A percentile compares a stretch with the other conserved stretches of the same genome.
Conservation (phyloP, 306 rosid species). For the Argentina anserina region DNA sequence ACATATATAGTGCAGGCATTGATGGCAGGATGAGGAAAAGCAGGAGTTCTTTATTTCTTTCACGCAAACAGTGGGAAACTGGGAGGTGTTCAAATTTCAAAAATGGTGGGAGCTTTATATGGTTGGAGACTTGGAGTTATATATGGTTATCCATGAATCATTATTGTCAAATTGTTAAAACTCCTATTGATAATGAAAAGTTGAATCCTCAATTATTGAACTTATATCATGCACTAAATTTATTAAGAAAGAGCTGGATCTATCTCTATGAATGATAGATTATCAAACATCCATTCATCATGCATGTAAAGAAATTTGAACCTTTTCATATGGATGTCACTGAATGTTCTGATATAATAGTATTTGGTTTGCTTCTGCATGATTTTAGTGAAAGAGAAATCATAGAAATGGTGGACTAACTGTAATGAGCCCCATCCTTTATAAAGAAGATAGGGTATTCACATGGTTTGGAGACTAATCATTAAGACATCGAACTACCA, state of each 20-base stretch:
- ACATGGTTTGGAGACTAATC: constrained; percentile 38
- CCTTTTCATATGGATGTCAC: constrained; percentile 42
- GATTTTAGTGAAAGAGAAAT: constrained; percentile 20
- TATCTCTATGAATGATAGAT: not conserved
- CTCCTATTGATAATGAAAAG: not conserved
- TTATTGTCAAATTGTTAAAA: constrained; percentile 32
- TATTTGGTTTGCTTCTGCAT: constrained; percentile 12
- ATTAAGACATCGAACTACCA: constrained; percentile 13
- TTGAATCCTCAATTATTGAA: not conserved
- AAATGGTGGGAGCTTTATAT: not conserved
- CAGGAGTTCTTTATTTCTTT: constrained; percentile 25
- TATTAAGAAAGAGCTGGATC: constrained; percentile 17
- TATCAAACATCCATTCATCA: no score
- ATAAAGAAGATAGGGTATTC: constrained; percentile 2
- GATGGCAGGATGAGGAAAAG: constrained; percentile 28
- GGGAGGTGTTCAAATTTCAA: constrained; percentile 19
- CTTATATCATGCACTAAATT: not conserved
- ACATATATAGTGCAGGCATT: constrained; percentile 34
- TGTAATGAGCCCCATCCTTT: constrained; percentile 10
- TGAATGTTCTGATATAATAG: constrained; percentile 1
- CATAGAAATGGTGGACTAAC: constrained; percentile 19
- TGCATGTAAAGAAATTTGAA: constrained; percentile 22
- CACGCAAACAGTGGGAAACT: constrained; percentile 30
- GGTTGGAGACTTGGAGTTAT: not conserved
- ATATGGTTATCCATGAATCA: not conserved